A percentile compares a stretch with the other conserved stretches of the same genome.
Evolutionary conservation across 129 eudicot species (phyloP).

Genomic region (Daucus carota): DH1_v3.0 NC_030382.2:49536501-49537000

Average conservation of each 20-base stretch:
- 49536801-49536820: no score
- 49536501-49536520: conserved; percentile 98
- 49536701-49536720: conserved; percentile 5
- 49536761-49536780: background rate
- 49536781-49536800: background rate
- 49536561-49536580: conserved; percentile 51
- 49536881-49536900: background rate
- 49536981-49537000: background rate
- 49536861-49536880: background rate
- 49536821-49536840: no score
- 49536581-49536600: conserved; percentile 83
- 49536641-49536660: conserved; percentile 78
- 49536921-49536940: background rate
- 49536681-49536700: background rate
- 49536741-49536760: background rate
- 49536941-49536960: background rate
- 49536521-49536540: conserved; percentile 93
- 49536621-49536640: conserved; percentile 60
- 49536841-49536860: background rate
- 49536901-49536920: background rate
- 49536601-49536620: conserved; percentile 52
- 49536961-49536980: background rate
- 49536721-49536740: background rate
- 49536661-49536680: conserved; percentile 64
- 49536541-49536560: conserved; percentile 90